A percentile compares a stretch with the other conserved stretches of the same genome.
Conservation (phyloP, 1,284 basidiomycete species). For the Apiotrichum gamsii region DNA sequence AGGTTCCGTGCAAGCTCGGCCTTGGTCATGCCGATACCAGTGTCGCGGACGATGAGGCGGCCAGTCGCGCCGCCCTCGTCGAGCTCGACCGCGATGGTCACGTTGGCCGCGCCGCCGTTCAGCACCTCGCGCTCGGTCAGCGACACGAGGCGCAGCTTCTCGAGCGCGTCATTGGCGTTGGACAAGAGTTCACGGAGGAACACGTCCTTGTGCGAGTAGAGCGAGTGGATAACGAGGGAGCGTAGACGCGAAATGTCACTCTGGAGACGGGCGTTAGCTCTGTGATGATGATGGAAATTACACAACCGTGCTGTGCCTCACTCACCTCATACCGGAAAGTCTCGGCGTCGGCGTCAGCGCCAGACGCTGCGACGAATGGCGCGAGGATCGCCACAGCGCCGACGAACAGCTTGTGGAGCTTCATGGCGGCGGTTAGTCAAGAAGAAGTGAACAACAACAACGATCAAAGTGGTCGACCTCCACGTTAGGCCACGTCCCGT, state of each 20-base stretch:
- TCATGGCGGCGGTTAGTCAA: constrained; percentile 15
- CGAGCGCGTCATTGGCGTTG: constrained; percentile 89
- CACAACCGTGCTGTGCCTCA: not conserved
- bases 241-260: constrained; percentile 86
- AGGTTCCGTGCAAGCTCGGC: constrained; percentile 59
- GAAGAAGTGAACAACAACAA: not conserved
- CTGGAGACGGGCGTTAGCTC: constrained; percentile 48
- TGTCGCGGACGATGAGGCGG: constrained; percentile 74
- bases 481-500: too few species aligned
- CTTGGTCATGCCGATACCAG: constrained; percentile 99
- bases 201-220: constrained; percentile 62
- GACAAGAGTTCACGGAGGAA: constrained; percentile 90
- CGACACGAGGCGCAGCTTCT: constrained; percentile 78
- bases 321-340: constrained; percentile 65
- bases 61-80: constrained; percentile 64
- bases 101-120: constrained; percentile 62
- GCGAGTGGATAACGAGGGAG: constrained; percentile 76
- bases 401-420: constrained; percentile 16
- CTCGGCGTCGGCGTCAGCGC: constrained; percentile 21
- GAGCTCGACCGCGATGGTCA: constrained; percentile 71
- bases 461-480: not conserved
- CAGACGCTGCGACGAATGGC: constrained; percentile 50
- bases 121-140: constrained; percentile 71
- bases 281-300: not conserved
- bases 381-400: constrained; percentile 48